Percentiles rank a stretch among this genome's conserved stretches.
Evolutionary conservation across 805 yeast species (phyloP).

Genomic region (Priceomyces castillae): DNA sequence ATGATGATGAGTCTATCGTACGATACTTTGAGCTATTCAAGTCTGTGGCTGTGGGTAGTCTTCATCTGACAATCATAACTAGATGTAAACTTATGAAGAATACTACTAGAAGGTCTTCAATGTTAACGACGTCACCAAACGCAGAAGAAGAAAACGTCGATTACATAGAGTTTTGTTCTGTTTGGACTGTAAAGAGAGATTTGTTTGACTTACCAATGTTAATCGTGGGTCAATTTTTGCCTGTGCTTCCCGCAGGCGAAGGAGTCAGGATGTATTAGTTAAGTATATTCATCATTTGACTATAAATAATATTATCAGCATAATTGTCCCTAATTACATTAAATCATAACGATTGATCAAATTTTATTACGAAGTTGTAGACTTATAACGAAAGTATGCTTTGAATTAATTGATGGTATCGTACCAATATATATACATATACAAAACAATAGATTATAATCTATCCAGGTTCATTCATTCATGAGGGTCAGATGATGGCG

Average conservation of each 20-base stretch:
- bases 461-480: background rate
- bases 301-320: background rate
- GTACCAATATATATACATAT: background rate
- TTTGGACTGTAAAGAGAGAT: constrained; percentile 84
- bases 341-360: no score
- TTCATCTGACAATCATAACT: constrained; percentile 51
- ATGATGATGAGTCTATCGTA: constrained; percentile 69
- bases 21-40: constrained; percentile 72
- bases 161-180: constrained; percentile 64
- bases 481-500: constrained; percentile 1
- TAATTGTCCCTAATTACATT: no score
- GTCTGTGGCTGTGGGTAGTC: constrained; percentile 66
- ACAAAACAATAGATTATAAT: background rate
- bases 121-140: constrained; percentile 9
- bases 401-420: background rate
- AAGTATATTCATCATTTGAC: no score
- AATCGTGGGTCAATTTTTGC: constrained; percentile 77
- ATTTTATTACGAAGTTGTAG: no score
- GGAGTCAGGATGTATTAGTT: constrained; percentile 32
- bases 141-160: constrained; percentile 20
- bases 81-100: constrained; percentile 47
- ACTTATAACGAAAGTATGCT: background rate
- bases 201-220: constrained; percentile 82
- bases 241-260: constrained; percentile 47
- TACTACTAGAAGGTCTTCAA: constrained; percentile 12